Evolutionary conservation across 2,329 filamentous ascomycete species (phyloP).

Genomic region (Sporothrix variecibatus): DNA sequence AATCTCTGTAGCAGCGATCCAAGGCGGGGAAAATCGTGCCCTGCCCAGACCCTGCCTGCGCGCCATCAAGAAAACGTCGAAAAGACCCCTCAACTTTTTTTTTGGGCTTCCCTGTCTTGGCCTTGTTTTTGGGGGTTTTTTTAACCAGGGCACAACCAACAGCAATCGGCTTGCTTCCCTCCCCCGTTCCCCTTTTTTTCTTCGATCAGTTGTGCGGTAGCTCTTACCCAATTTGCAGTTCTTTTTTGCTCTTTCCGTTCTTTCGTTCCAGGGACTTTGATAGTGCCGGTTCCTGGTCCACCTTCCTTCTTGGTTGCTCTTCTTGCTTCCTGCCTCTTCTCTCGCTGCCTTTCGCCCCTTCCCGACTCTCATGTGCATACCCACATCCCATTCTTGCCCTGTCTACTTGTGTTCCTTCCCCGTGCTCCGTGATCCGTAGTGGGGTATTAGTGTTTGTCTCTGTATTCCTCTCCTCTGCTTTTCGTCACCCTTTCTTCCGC

Average conservation of each 20-base stretch:
- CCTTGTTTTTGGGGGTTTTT: not conserved
- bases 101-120: not conserved
- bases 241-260: not conserved
- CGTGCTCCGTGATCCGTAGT: slow-evolving; percentile 9
- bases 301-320: not conserved
- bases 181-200: not conserved
- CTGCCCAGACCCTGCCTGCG: not conserved
- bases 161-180: not conserved
- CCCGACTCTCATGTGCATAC: slow-evolving; percentile 3
- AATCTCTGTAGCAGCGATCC: not conserved
- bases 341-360: not conserved
- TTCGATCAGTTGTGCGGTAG: not conserved
- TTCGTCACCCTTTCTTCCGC: not conserved
- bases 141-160: not conserved
- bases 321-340: not conserved
- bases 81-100: not conserved
- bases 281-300: not conserved
- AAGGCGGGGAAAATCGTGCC: slow-evolving; percentile 2
- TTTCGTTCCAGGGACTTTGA: not conserved
- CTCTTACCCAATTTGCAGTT: not conserved
- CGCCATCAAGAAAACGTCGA: not conserved
- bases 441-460: not conserved
- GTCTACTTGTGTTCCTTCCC: not conserved
- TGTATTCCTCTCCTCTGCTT: not conserved
- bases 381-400: not conserved